Evolutionary conservation across 371 early-diverging fungal genomes (phyloP).

Genomic region (Massospora cicadina): DNA sequence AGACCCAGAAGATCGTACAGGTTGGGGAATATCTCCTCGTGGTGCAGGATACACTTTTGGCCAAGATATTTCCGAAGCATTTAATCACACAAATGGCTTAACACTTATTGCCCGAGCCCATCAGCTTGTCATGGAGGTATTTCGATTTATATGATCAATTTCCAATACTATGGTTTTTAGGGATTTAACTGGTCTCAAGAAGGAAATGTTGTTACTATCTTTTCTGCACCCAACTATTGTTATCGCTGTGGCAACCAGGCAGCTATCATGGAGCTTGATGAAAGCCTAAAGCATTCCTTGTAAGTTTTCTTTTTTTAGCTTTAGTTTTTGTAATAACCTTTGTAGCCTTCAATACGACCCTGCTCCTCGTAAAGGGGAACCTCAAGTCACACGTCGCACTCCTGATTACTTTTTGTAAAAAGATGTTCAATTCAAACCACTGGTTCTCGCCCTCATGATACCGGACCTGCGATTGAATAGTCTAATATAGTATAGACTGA

Average conservation of each 20-base stretch:
- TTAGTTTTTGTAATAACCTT: neutral
- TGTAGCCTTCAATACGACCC: conserved; percentile 95
- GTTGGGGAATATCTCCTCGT: conserved; percentile 97
- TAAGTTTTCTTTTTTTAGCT: conserved; percentile 23
- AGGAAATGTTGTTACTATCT: conserved; percentile 96
- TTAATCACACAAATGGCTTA: conserved; percentile 94
- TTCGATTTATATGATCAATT: neutral
- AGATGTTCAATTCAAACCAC: neutral
- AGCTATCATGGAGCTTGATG: conserved; percentile 94
- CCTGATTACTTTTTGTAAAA: conserved; percentile 94
- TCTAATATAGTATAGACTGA: neutral
- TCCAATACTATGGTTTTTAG: neutral
- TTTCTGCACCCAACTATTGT: conserved; percentile 99
- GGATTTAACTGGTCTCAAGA: conserved; percentile 58
- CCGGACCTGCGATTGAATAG: neutral
- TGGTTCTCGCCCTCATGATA: neutral
- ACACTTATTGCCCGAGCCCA: conserved; percentile 97
- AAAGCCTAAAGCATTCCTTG: conserved; percentile 87
- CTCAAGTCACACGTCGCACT: conserved; percentile 93
- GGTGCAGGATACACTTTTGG: conserved; percentile 99
- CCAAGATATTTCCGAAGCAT: conserved; percentile 80
- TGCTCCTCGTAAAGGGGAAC: conserved; percentile 94
- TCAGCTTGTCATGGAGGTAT: conserved; percentile 96
- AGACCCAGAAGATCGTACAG: conserved; percentile 88
- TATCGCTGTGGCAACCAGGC: conserved; percentile 92